Percentiles rank a stretch among this genome's conserved stretches.
Evolutionary conservation across 208 protist species (phyloP).

Genomic region (Trypanosoma cruzi): DNA sequence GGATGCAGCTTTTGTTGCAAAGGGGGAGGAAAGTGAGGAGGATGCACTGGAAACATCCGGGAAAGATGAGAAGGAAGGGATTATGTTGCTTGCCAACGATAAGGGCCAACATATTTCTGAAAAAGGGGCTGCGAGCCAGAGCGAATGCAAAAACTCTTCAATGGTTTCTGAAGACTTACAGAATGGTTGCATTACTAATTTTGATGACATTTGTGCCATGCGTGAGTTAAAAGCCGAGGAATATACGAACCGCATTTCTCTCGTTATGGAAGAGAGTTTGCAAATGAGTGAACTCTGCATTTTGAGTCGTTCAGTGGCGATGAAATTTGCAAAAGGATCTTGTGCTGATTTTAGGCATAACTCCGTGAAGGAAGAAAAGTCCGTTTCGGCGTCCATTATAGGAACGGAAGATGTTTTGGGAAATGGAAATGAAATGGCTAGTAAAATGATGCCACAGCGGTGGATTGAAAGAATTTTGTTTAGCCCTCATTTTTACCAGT

Average conservation of each 20-base stretch:
- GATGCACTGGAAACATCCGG: neutral
- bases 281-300: conserved; percentile 8
- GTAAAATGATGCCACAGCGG: neutral
- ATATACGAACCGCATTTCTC: neutral
- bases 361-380: neutral
- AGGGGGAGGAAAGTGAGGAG: neutral
- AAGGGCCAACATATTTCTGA: neutral
- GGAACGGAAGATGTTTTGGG: neutral
- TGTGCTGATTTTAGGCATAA: neutral
- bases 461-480: neutral
- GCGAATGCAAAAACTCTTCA: neutral
- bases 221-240: neutral
- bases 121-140: neutral
- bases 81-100: neutral
- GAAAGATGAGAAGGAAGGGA: neutral
- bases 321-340: neutral
- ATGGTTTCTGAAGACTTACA: too few species aligned
- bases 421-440: neutral
- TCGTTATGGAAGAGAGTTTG: conserved; percentile 12
- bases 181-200: neutral
- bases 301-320: neutral
- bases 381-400: neutral
- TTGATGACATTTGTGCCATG: neutral
- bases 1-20: neutral
- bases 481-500: neutral